A percentile compares a stretch with the other conserved stretches of the same genome.
Evolutionary conservation across 2,329 filamentous ascomycete genomes (phyloP).

Genomic region (Paraphoma chrysanthemicola): DNA sequence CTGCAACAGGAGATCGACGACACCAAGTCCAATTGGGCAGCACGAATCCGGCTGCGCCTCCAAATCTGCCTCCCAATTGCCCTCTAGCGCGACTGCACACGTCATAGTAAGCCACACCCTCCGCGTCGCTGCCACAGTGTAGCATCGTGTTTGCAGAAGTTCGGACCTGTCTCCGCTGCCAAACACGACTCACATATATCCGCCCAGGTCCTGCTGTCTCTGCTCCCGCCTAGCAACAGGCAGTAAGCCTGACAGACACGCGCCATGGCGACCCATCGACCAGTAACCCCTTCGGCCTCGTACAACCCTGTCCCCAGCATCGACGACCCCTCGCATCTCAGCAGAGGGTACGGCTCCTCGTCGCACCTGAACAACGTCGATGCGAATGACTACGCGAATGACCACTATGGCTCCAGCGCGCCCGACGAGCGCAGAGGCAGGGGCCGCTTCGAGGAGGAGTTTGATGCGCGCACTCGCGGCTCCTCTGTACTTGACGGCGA

Average conservation of each 20-base stretch:
- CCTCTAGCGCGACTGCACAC: constrained; percentile 19
- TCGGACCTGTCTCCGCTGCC: constrained; percentile 4
- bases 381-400: constrained; percentile 49
- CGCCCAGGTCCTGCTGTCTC: constrained; percentile 8
- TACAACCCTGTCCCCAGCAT: constrained; percentile 49
- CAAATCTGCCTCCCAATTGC: constrained; percentile 5
- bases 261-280: constrained; percentile 35
- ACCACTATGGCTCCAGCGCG: constrained; percentile 31
- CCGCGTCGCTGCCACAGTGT: constrained; percentile 8
- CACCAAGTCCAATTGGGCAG: constrained; percentile 17
- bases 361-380: constrained; percentile 32
- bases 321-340: constrained; percentile 45
- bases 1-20: constrained; percentile 19
- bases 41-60: constrained; percentile 24
- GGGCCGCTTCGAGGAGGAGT: constrained; percentile 72
- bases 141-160: constrained; percentile 10
- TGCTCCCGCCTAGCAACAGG: constrained; percentile 6
- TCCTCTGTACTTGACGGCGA: constrained; percentile 67
- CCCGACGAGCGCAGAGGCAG: constrained; percentile 46
- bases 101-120: constrained; percentile 27
- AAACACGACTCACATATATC: constrained; percentile 11
- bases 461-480: constrained; percentile 72
- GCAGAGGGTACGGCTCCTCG: constrained; percentile 40
- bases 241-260: constrained; percentile 1
- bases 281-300: constrained; percentile 32